Evolutionary conservation across 140 eudicot species (phyloP), one percentile per base, ranked within the genome.

Genomic region (Senecio squalidus): DNA sequence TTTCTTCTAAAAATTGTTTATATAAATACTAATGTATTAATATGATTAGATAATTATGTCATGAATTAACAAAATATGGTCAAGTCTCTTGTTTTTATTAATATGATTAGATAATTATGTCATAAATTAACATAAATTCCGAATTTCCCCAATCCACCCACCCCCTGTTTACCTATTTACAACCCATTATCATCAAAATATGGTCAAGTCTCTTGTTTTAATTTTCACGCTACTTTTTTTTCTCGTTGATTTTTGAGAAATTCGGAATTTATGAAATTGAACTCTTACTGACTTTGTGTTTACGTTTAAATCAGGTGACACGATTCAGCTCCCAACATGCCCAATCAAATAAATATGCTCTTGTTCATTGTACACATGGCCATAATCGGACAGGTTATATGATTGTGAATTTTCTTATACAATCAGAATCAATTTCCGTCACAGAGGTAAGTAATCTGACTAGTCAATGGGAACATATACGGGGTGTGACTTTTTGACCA

Each of bases 281-380:
- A 34, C 33, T 70, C 49, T 59, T 22, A 49, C 36, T 73, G 67
- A 74, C 46, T 56, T 18, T 23, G 27, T 18, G n/a, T 58, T 17
- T 55, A 15, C 77, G 62, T 44, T 52, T 43, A 33, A n/a, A n/a
- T 55, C 52, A 79, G 85, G 78, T 76, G 50, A 55, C 69, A 45
- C 78, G 47, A 2, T 75, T 75, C 58, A 62, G 73, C 52, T 62
- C 76, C 67, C 80, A 69, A 27, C 85, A 87, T 53, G 77, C 68
- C 67, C 76, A 61, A 20, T 60, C 73, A 43, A 89, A 84, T 58
- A 84, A 84, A 59, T 74, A 75, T 75, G 70, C 72, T 31, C 83
- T 92, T 64, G 93, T 92, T 50, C 98, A 92, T 44, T 92, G 98
- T 67, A 92, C 98, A 7, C 98, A 92, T 71, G 98, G 98, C 71